Base-by-base conservation (phyloP, 1,284 basidiomycete genomes). In the Trichosporon ovoides region DNA sequence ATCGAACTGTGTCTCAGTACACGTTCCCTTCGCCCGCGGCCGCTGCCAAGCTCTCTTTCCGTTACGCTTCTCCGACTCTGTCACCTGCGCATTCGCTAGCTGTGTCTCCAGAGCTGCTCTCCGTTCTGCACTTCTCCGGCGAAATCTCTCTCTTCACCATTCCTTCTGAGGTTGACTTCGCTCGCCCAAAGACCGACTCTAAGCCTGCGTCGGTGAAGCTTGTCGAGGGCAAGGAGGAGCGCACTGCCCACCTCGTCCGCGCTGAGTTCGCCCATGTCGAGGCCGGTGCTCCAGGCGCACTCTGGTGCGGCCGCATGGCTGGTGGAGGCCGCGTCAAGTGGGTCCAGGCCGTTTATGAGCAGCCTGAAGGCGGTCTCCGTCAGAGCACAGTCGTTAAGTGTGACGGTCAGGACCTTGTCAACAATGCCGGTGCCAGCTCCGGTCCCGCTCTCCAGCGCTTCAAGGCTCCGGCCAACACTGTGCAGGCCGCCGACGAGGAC, bases 251-350 rank as follows among this genome's bases (percentile, higher is more conserved):
- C 31, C 53, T 75, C 10, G 65, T 60, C 40, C 64, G 66, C 11
- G 68, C 64, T 7, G 66, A 66, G n/a, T 74, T 74, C 46, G 62
- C 66, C 3, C 52, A 63, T 28, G 73, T 78, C 7, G 78, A 79
- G 24, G 75, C 85, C 11, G 77, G 85, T 19, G 80, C 81, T 9
- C 71, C 81, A 22, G 74, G 83, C 3, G 77, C 78, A 13, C 74
- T 89, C 50, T 78, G 82, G 34, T 77, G 88, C 33, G 87, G 83
- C 13, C 80, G 85, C 43, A 75, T 89, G 53, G 80, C 83, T 10
- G 84, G 83, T 51, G 87, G 85, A 14, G 81, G 84, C 14, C 80
- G 83, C 59, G 84, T 87, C n/a, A 80, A 85, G 20, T 89, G 89
- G 75, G 81, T 86, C 58, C 75, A 80, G 52, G 78, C 79, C 31